Percentiles rank a stretch among this genome's conserved stretches.
Conservation (phyloP, 148 eudicot genomes). For the Pharnaceum exiguum region DNA sequence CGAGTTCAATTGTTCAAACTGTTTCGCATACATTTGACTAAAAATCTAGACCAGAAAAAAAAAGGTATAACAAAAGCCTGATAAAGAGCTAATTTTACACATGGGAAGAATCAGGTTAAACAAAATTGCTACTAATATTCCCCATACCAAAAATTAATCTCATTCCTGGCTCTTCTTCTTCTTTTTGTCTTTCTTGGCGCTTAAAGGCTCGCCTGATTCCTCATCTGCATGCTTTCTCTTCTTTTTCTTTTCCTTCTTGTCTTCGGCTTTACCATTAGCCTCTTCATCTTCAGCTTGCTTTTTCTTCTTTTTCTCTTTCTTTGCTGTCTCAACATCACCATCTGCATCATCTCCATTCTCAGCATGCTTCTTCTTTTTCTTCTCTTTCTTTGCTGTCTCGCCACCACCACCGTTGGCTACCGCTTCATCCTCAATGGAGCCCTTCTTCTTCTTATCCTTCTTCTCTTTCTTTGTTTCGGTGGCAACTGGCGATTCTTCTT, state of each 20-base stretch:
- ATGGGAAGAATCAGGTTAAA: constrained; percentile 7
- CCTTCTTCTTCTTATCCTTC: constrained; percentile 38
- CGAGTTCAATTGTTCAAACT: no score
- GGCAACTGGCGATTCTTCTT: constrained; percentile 9
- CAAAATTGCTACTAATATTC: constrained; percentile 38
- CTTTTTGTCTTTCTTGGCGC: constrained; percentile 66
- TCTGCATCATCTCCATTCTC: constrained; percentile 29
- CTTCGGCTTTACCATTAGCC: constrained; percentile 21
- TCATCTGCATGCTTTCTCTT: constrained; percentile 72
- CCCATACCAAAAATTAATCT: constrained; percentile 5
- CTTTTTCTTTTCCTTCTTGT: constrained; percentile 67
- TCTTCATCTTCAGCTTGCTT: constrained; percentile 22
- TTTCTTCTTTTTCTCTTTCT: constrained; percentile 56
- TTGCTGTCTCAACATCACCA: constrained; percentile 25
- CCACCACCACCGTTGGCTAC: constrained; percentile 8
- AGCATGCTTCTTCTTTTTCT: constrained; percentile 44
- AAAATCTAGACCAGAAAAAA: not conserved
- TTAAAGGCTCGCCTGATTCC: constrained; percentile 48
- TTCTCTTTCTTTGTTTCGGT: constrained; percentile 17
- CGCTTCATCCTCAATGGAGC: constrained; percentile 20
- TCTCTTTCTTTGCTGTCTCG: constrained; percentile 15
- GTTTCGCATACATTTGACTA: not conserved
- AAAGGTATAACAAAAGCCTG: constrained; percentile 3
- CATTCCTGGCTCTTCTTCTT: constrained; percentile 55
- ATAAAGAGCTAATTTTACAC: constrained; percentile 16